Base-by-base conservation (phyloP, 805 yeast species). In the Candida argentea region DNA sequence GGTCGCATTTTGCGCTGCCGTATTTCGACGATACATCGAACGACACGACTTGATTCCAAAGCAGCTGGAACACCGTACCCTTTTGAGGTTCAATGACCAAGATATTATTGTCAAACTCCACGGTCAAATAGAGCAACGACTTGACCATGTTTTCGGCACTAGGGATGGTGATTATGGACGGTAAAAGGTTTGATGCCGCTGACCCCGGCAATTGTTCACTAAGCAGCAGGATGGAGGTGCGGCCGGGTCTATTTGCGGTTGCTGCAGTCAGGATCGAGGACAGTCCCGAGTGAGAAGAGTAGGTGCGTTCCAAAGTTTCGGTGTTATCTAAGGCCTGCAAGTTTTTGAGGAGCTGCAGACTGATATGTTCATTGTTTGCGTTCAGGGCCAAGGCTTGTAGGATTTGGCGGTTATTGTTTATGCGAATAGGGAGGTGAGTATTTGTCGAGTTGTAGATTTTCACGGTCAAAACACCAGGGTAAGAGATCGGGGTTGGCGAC, bases 81-180 rank as follows among this genome's bases (percentile, higher is more conserved):
- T 81, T 73, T 16, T 76, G 73, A 2, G 97, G 91, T 40, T 86
- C 94, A 28, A 89, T 75, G 10, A 86, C 70, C 38, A 91, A 79
- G 39, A 87, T 91, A 28, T 89, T 85, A 55, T 91, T 91, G 56
- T 91, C 99, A 49, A 86, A 89, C 55, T 91, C 99, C 25, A 91
- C 66, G 2, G 94, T 85, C 44, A 87, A 69, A 52, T 83, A 84
- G 21, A 91, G 67, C 34, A 94, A 66, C 11, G 91, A 72, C 40
- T 73, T 74, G 36, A 72, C 66, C 20, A 67, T 57, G 28, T 64
- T 63, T 25, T 57, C 61, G 11, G 39, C 75, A 17, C 69, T 67
- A 10, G 82, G 76, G 24, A 72, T 57, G 26, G 71, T 57, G 25
- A 73, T 60, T 24, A 68, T 59, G 10, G 78, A 65, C 23, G 84